Conservation (phyloP, 2,329 filamentous ascomycete species). For the Trichoderma guizhouense region DNA sequence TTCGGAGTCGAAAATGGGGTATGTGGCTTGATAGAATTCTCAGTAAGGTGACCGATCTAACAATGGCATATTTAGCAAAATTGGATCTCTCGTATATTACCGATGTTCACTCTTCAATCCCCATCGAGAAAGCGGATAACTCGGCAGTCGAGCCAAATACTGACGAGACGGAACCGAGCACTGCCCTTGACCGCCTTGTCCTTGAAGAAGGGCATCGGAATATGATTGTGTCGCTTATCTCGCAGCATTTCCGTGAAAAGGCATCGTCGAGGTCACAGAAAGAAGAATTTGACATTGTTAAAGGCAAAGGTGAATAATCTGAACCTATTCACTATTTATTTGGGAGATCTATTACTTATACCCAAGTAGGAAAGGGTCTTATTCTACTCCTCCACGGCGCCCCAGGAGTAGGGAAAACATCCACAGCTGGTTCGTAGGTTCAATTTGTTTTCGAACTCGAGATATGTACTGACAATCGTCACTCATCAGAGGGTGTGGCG, state of each 20-base stretch:
- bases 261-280: conserved; percentile 1
- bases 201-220: conserved; percentile 17
- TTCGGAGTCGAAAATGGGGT: conserved; percentile 35
- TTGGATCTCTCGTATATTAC: neutral
- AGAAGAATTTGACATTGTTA: neutral
- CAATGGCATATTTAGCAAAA: neutral
- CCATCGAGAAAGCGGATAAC: neutral
- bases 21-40: conserved; percentile 6
- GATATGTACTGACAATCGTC: neutral
- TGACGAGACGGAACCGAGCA: neutral
- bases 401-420: conserved; percentile 33
- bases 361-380: conserved; percentile 23
- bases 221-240: neutral
- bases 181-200: conserved; percentile 28
- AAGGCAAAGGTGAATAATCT: neutral
- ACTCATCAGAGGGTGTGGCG: conserved; percentile 18
- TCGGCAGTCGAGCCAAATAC: neutral
- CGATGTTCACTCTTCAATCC: neutral
- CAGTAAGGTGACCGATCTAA: neutral
- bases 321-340: too few relatives aligned
- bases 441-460: neutral
- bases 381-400: conserved; percentile 33
- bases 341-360: neutral
- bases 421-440: conserved; percentile 23
- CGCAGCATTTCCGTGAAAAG: conserved; percentile 20